These are phyloP conservation scores for Zymoseptoria tritici DNA, from an alignment of 2,329 filamentous ascomycete genomes.

Conservation along the genomic window DNA sequence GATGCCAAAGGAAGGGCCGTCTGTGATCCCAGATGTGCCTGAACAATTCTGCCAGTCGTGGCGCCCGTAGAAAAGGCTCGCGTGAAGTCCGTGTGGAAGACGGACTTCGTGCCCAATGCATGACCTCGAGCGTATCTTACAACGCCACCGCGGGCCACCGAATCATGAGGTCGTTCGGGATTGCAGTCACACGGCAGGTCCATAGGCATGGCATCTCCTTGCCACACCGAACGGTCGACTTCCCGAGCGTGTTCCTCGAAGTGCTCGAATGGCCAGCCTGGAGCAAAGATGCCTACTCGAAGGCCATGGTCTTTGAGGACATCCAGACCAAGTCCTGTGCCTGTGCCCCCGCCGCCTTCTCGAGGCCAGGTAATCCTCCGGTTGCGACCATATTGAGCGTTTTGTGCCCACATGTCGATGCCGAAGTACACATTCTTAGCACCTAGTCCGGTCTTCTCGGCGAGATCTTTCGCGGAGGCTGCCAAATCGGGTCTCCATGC, in stretches of 20 bases:
- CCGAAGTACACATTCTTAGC: conserved; percentile 33
- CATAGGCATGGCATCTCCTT: conserved; percentile 24
- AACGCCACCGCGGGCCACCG: conserved; percentile 23
- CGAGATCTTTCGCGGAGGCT: conserved; percentile 22
- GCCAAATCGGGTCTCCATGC: conserved; percentile 33
- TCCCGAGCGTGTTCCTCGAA: conserved; percentile 26
- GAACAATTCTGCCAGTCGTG: neutral
- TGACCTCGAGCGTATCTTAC: conserved; percentile 23
- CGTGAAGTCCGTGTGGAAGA: conserved; percentile 35
- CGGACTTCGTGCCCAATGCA: conserved; percentile 29
- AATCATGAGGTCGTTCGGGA: conserved; percentile 8
- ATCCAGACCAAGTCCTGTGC: conserved; percentile 34
- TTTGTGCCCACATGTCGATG: conserved; percentile 43
- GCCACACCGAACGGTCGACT: conserved; percentile 32
- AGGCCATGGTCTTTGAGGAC: conserved; percentile 31
- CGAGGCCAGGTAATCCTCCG: conserved; percentile 33
- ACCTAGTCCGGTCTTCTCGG: conserved; percentile 21
- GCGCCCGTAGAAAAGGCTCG: conserved; percentile 22
- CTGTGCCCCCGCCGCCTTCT: conserved; percentile 35
- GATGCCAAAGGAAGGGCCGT: neutral
- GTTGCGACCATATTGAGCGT: conserved; percentile 24
- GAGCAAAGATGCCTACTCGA: conserved; percentile 39
- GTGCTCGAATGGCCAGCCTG: conserved; percentile 42
- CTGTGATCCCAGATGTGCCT: neutral
- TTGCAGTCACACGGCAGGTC: conserved; percentile 24